phyloP scores from a whole-genome alignment of 2,329 filamentous ascomycete species.

The Raffaelea ambrosiae region DNA sequence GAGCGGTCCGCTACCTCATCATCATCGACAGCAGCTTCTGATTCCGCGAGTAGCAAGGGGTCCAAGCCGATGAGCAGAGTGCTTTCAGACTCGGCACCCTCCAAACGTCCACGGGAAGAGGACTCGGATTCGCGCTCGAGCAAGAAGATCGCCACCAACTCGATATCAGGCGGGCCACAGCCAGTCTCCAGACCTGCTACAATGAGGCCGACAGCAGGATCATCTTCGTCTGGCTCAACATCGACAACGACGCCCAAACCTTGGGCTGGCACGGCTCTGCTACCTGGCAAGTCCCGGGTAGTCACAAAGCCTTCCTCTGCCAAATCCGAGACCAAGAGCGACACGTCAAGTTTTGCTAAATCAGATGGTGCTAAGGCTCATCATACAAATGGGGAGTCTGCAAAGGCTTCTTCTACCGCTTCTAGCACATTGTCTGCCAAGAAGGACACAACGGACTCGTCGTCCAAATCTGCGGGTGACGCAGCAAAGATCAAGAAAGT shows the following conservation, averaged over 20 bases:
- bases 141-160: slow-evolving; percentile 29
- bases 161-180: slow-evolving; percentile 14
- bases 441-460: neutral
- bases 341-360: slow-evolving; percentile 11
- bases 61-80: slow-evolving; percentile 11
- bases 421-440: neutral
- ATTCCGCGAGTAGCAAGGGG: slow-evolving; percentile 4
- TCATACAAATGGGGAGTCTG: slow-evolving; percentile 11
- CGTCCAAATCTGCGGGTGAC: neutral
- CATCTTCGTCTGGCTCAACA: slow-evolving; percentile 14
- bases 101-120: slow-evolving; percentile 31
- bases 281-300: slow-evolving; percentile 41
- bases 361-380: neutral
- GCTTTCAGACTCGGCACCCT: slow-evolving; percentile 14
- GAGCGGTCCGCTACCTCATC: neutral
- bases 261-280: slow-evolving; percentile 19
- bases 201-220: slow-evolving; percentile 18
- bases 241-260: slow-evolving; percentile 15
- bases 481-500: slow-evolving; percentile 17
- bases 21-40: slow-evolving; percentile 2
- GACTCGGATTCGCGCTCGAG: slow-evolving; percentile 25
- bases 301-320: slow-evolving; percentile 27
- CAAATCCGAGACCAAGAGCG: slow-evolving; percentile 1
- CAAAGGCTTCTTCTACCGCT: neutral
- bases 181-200: slow-evolving; percentile 8